phyloP scores from a whole-genome alignment of 495 filamentous ascomycete genomes.

The Hypoxylon fuscum region DNA sequence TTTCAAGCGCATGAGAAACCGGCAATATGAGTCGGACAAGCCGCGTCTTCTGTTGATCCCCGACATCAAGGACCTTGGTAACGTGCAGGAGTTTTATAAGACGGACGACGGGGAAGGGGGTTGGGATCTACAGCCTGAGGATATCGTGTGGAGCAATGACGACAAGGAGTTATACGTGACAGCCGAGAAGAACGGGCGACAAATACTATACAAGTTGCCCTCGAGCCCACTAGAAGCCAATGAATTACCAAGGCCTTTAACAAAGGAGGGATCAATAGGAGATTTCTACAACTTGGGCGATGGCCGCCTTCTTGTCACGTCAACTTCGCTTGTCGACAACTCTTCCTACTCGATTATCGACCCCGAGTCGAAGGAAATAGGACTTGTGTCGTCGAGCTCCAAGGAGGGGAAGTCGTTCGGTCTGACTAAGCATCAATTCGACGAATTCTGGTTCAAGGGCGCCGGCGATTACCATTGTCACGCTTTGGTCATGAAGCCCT shows the following conservation, averaged over 20 bases:
- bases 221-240: slow-evolving; percentile 60
- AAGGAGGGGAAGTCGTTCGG: slow-evolving; percentile 76
- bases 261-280: slow-evolving; percentile 67
- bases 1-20: slow-evolving; percentile 80
- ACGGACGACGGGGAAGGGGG: slow-evolving; percentile 67
- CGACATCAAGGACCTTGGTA: slow-evolving; percentile 66
- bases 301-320: slow-evolving; percentile 68
- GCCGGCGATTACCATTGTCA: slow-evolving; percentile 68
- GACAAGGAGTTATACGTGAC: slow-evolving; percentile 70
- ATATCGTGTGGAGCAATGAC: slow-evolving; percentile 71
- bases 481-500: slow-evolving; percentile 83
- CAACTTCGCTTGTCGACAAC: slow-evolving; percentile 73
- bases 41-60: slow-evolving; percentile 75
- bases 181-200: slow-evolving; percentile 72
- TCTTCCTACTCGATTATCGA: slow-evolving; percentile 71
- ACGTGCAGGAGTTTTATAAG: slow-evolving; percentile 69
- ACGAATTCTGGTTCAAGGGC: slow-evolving; percentile 74
- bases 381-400: slow-evolving; percentile 69
- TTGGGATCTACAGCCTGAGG: slow-evolving; percentile 75
- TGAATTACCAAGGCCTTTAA: slow-evolving; percentile 65
- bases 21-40: slow-evolving; percentile 91
- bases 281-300: slow-evolving; percentile 64
- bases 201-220: slow-evolving; percentile 70
- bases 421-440: slow-evolving; percentile 66
- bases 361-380: slow-evolving; percentile 53